Conservation (phyloP, 1,139 yeast genomes). For the Debaryomycetaceae sp. region DNA sequence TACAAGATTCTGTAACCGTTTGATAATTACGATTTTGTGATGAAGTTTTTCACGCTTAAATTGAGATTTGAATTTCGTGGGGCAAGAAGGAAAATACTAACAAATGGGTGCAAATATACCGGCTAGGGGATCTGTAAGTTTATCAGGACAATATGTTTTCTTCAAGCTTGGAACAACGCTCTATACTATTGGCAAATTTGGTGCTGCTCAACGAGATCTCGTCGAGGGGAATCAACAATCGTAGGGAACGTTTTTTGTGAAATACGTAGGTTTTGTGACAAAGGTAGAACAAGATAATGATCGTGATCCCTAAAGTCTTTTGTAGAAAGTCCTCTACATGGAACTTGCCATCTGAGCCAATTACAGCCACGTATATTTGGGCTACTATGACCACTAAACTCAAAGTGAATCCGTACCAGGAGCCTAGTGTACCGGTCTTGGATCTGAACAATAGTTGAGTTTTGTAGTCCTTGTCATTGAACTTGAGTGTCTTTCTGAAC, state of each 20-base stretch:
- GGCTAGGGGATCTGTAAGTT: no score
- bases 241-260: constrained; percentile 1
- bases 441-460: constrained; percentile 8
- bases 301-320: constrained; percentile 20
- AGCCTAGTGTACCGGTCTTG: constrained; percentile 9
- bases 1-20: not conserved
- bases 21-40: not conserved
- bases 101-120: no score
- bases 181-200: not conserved
- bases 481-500: constrained; percentile 6
- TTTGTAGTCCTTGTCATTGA: constrained; percentile 3
- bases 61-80: no score
- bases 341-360: constrained; percentile 16
- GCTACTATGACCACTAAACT: constrained; percentile 7
- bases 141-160: no score
- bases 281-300: constrained; percentile 20
- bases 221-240: not conserved
- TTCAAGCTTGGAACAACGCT: no score
- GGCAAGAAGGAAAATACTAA: no score
- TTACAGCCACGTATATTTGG: constrained; percentile 21
- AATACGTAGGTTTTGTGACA: constrained; percentile 22
- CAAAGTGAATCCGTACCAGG: constrained; percentile 9
- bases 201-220: not conserved
- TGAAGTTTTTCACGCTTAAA: no score
- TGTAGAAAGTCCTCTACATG: constrained; percentile 22